phyloP scores from a whole-genome alignment of 2,329 filamentous ascomycete species.

The Monilinia polystroma region DNA sequence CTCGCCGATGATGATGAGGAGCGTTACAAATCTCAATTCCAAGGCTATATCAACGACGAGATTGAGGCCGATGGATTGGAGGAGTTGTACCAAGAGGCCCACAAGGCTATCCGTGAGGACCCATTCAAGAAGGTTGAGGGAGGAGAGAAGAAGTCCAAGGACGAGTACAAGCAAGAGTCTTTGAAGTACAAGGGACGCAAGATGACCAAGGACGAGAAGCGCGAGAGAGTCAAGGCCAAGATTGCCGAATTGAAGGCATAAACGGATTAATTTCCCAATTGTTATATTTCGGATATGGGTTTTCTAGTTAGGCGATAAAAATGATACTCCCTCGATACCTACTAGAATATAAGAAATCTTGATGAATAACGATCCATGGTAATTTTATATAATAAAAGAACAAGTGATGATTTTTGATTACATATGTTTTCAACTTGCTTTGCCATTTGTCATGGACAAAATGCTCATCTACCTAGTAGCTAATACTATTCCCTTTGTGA shows the following conservation, averaged over 20 bases:
- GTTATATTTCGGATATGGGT: conserved; percentile 27
- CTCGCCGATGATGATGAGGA: conserved; percentile 99
- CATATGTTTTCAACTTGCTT: background rate
- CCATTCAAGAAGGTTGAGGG: conserved; percentile 89
- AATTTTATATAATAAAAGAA: background rate
- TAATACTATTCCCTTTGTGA: no score
- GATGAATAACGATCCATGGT: conserved; percentile 1
- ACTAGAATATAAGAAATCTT: conserved; percentile 2
- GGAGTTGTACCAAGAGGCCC: conserved; percentile 92
- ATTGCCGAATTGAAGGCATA: conserved; percentile 73
- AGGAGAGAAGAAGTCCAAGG: conserved; percentile 89
- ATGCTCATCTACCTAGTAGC: no score
- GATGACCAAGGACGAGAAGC: conserved; percentile 80
- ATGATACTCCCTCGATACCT: conserved; percentile 11
- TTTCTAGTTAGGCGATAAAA: conserved; percentile 21
- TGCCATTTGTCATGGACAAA: background rate
- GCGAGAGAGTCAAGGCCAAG: conserved; percentile 81
- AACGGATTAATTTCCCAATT: conserved; percentile 26
- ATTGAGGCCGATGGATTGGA: conserved; percentile 95
- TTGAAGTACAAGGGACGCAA: conserved; percentile 81
- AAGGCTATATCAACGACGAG: conserved; percentile 95
- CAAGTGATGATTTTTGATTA: background rate
- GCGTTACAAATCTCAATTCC: conserved; percentile 98
- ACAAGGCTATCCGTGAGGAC: conserved; percentile 95
- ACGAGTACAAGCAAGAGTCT: conserved; percentile 93